Conservation (phyloP, 768 basidiomycete genomes). For the Atractiella rhizophila region DNA sequence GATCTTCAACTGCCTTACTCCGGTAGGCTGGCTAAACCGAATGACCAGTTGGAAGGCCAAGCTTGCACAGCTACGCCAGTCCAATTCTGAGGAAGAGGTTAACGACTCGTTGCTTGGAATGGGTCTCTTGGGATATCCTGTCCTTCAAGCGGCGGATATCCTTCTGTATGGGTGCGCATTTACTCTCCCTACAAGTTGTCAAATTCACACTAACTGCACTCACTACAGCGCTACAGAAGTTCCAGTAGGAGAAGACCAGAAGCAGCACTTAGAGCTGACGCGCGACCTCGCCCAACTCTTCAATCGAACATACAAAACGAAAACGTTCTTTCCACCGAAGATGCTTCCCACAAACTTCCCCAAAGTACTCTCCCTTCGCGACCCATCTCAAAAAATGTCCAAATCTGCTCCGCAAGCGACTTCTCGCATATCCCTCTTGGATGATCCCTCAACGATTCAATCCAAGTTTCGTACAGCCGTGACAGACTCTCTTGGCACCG, state of each 20-base stretch:
- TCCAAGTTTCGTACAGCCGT: conserved; percentile 55
- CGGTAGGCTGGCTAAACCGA: conserved; percentile 51
- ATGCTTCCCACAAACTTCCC: conserved; percentile 42
- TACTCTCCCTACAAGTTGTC: background rate
- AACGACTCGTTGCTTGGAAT: conserved; percentile 58
- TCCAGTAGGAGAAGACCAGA: conserved; percentile 88
- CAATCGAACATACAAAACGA: conserved; percentile 30
- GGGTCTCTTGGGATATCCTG: conserved; percentile 74
- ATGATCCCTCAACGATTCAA: conserved; percentile 34
- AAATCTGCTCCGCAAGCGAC: conserved; percentile 56
- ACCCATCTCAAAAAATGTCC: conserved; percentile 77
- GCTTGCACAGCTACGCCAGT: conserved; percentile 46
- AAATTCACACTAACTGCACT: background rate
- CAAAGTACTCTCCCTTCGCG: conserved; percentile 61
- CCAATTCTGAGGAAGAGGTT: conserved; percentile 45
- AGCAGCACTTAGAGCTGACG: conserved; percentile 71
- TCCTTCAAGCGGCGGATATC: conserved; percentile 81
- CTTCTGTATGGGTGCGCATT: conserved; percentile 45
- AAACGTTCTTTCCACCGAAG: conserved; percentile 46
- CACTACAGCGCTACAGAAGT: conserved; percentile 54
- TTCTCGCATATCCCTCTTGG: conserved; percentile 70
- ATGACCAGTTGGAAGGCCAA: conserved; percentile 98
- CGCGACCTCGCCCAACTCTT: conserved; percentile 62
- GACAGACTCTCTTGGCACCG: conserved; percentile 50
- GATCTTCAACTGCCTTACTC: conserved; percentile 63